Percentiles rank a stretch among this genome's conserved stretches.
phyloP scores from a whole-genome alignment of 345 rosid genomes.

The Citrus mangshanensis region DNA sequence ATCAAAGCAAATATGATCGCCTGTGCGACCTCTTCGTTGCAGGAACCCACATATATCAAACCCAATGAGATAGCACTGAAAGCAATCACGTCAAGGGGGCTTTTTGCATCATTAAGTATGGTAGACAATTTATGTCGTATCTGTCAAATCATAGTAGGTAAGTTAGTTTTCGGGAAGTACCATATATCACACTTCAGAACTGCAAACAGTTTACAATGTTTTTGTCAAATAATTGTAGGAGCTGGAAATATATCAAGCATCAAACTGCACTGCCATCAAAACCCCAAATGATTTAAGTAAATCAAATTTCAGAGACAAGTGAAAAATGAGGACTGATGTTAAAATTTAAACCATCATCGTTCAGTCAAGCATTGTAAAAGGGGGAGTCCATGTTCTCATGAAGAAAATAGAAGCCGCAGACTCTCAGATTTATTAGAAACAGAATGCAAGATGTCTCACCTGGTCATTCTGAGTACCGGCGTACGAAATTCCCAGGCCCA shows the following conservation, averaged over 20 bases:
- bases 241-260: constrained; percentile 12
- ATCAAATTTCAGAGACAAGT: background rate
- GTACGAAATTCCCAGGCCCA: constrained; percentile 94
- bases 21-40: constrained; percentile 94
- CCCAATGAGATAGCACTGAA: constrained; percentile 92
- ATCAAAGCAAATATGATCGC: constrained; percentile 81
- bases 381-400: background rate
- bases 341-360: background rate
- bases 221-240: constrained; percentile 30
- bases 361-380: background rate
- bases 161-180: constrained; percentile 7
- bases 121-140: constrained; percentile 57
- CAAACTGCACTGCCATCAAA: background rate
- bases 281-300: background rate
- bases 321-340: background rate
- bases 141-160: constrained; percentile 37
- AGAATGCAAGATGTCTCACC: constrained; percentile 30
- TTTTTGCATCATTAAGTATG: constrained; percentile 65
- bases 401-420: background rate
- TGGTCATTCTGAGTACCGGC: constrained; percentile 84
- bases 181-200: constrained; percentile 1
- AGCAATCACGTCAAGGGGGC: constrained; percentile 81
- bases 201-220: constrained; percentile 33
- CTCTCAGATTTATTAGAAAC: background rate
- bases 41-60: constrained; percentile 85